Base-by-base conservation (phyloP, 257 asterid genomes). In the Petunia secreta region DNA sequence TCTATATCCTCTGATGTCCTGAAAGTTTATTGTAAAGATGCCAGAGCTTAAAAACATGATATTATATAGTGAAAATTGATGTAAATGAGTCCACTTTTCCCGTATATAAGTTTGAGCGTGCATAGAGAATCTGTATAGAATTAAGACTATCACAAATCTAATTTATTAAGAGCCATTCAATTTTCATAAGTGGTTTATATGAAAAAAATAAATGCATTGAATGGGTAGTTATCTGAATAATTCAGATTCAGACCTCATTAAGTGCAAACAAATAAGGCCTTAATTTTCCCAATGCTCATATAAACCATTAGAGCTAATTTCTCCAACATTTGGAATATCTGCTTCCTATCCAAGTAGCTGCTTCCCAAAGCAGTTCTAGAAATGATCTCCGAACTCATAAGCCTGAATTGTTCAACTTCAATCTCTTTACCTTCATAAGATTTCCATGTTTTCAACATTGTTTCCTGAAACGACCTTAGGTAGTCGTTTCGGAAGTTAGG, bases 271-370 rank as follows among this genome's bases (percentile, higher is more conserved):
- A 25, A 25, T 25, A 25, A 25, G 25, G 25, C 25, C 25, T 25
- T 85, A 55, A 89, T 81, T 76, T 82, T 87, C 69, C 75, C 82
- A 25, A 81, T 81, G 83, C 86, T 90, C 80, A 82, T 83, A 10
- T 90, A 86, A 67, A 85, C 80, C 1, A 87, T 78, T 11, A 75
- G 44, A 38, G 90, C 75, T 57, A 90, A 69, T 54, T 86, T 86
- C 86, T 80, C 84, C 83, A 90, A 34, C 92, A 82, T 86, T 16
- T 88, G 91, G 78, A 91, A 91, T 58, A 91, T 88, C 14, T 79
- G 84, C 82, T 89, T 84, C 85, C 95, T 93, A 81, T 91, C 95
- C 64, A 75, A 15, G 50, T 89, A 91, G 63, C 89, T 89, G 84
- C 95, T 91, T 1, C 95, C 25, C 25, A 25, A 25, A 25, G 25